Evolutionary conservation across 306 rosid genomes (phyloP), one percentile per base, ranked within the genome.

Genomic region (Lablab purpureus): DNA sequence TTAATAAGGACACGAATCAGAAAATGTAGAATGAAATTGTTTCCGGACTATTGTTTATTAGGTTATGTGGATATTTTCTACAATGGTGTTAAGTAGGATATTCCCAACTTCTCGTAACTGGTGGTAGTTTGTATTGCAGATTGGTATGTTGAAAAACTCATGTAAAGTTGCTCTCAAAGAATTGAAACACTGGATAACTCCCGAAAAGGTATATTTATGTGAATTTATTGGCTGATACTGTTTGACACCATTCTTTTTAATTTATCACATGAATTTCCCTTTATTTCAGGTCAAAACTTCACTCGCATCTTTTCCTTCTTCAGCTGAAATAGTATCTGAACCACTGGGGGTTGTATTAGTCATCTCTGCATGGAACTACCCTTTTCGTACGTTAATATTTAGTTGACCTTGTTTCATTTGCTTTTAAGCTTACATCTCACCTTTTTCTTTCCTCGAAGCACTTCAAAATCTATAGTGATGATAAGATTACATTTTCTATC

Each of bases 331-430:
- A 78, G 97, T 96, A 62, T 85, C 98, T 46, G 99, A 96, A 82
- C 99, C 99, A 22, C 75, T 96, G 36, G 99, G 99, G 47, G 96
- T 91, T 76, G 92, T 90, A 25, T 73, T 96, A 49, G 65, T 91
- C 76, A 96, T 96, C 77, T 91, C 99, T 21, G 90, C 99, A 10
- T 96, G 99, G 99, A 96, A 96, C 88, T 96, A 96, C 85, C 99
- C 99, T 59, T 91, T 96, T 74, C 80, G 99, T 96, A 96, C n/a
- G 99, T 88, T 47, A 34, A 70, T 30, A 37, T 77, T 72, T 60
- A 34, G 15, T 30, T 32, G 63, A 45, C 21, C 14, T 78, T 83
- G 52, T 78, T 54, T 70, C 76, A 34, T 45, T 18, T 52, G 55
- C 73, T 74, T 60, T 18, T 37, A 62, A 69, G 49, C 46, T 66